A percentile compares a stretch with the other conserved stretches of the same genome.
phyloP scores from a whole-genome alignment of 495 filamentous ascomycete species.

The Xylaria flabelliformis region DNA sequence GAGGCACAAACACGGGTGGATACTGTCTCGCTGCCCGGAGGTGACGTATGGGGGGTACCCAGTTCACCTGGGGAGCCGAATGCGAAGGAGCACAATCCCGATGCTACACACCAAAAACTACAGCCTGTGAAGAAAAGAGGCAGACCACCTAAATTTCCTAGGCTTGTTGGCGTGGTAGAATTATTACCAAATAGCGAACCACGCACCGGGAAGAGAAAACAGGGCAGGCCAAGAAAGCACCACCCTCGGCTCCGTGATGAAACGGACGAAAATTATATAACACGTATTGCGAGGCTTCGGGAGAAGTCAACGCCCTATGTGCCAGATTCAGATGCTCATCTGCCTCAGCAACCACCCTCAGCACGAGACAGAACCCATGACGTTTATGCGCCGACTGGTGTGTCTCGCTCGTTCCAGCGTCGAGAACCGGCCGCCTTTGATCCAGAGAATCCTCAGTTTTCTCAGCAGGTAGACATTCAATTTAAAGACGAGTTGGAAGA shows the following conservation, averaged over 20 bases:
- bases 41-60: conserved; percentile 11
- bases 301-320: conserved; percentile 9
- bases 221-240: conserved; percentile 13
- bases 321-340: conserved; percentile 2
- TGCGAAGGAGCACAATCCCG: background rate
- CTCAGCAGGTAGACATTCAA: background rate
- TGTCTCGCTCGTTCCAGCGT: background rate
- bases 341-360: background rate
- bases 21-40: background rate
- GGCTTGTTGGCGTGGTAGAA: background rate
- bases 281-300: conserved; percentile 4
- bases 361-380: background rate
- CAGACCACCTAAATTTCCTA: background rate
- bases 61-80: background rate
- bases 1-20: background rate
- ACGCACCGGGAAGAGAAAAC: background rate
- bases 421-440: background rate
- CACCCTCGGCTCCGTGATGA: conserved; percentile 1
- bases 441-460: background rate
- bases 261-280: background rate
- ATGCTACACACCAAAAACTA: background rate
- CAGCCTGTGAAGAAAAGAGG: conserved; percentile 19
- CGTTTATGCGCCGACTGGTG: background rate
- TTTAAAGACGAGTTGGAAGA: background rate
- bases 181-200: background rate